Evolutionary conservation across 2,329 filamentous ascomycete species (phyloP).

Genomic region (Volutella citrinella): DNA sequence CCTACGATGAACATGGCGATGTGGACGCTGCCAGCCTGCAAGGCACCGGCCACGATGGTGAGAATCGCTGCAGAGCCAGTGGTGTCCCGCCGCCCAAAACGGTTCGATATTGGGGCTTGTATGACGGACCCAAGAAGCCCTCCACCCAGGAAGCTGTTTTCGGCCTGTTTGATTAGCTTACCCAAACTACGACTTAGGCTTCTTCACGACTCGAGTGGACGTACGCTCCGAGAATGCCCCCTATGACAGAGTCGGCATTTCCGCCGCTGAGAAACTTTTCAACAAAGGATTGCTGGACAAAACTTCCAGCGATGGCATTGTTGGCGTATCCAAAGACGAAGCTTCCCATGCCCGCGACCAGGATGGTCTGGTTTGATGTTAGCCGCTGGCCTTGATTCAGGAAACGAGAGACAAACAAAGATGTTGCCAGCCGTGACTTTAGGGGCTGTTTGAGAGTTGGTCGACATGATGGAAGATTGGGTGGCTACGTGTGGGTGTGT

Average conservation of each 20-base stretch:
- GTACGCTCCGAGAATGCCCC: conserved; percentile 10
- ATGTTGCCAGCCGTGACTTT: too few relatives aligned
- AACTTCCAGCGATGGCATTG: conserved; percentile 17
- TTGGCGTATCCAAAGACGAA: conserved; percentile 13
- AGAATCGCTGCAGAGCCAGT: conserved; percentile 10
- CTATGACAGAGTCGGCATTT: conserved; percentile 10
- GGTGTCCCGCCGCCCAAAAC: conserved; percentile 11
- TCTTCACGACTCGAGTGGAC: background rate
- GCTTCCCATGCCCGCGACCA: conserved; percentile 14
- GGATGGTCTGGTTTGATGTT: conserved; percentile 14
- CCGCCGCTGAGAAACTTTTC: conserved; percentile 9
- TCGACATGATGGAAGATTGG: too few relatives aligned
- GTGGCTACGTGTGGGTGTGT: too few relatives aligned
- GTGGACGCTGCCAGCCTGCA: conserved; percentile 10
- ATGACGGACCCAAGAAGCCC: conserved; percentile 13
- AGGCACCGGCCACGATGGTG: conserved; percentile 9
- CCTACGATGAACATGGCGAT: conserved; percentile 12
- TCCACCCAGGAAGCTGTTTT: conserved; percentile 13
- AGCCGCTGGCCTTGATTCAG: too few relatives aligned
- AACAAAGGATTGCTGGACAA: conserved; percentile 15
- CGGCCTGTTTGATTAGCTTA: background rate
- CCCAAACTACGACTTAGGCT: too few relatives aligned
- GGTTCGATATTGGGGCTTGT: conserved; percentile 14
- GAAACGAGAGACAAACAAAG: too few relatives aligned
- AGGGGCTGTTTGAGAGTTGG: too few relatives aligned